phyloP scores from a whole-genome alignment of 1,139 yeast genomes.

The Geotrichum aggregatum region DNA sequence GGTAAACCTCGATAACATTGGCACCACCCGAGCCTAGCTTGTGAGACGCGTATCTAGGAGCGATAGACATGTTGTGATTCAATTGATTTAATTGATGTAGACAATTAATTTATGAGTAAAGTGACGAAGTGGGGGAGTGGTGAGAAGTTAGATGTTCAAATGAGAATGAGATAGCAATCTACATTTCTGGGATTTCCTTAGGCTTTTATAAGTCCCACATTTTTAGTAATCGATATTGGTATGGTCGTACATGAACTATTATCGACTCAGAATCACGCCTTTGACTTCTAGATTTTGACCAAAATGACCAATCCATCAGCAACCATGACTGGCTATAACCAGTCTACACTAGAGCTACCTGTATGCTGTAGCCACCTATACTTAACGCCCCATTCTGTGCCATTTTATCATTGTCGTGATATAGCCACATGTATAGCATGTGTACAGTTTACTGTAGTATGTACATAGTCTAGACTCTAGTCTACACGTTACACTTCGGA shows the following conservation, averaged over 20 bases:
- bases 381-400: too few relatives aligned
- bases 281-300: conserved; percentile 43
- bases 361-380: too few relatives aligned
- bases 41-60: conserved; percentile 35
- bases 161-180: not conserved
- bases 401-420: too few relatives aligned
- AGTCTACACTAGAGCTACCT: too few relatives aligned
- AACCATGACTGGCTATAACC: conserved; percentile 69
- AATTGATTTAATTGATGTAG: not conserved
- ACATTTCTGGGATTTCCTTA: too few relatives aligned
- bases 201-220: too few relatives aligned
- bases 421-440: too few relatives aligned
- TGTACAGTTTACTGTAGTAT: too few relatives aligned
- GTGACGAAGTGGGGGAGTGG: not conserved
- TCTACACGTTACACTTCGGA: conserved; percentile 1
- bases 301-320: conserved; percentile 74
- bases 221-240: too few relatives aligned
- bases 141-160: not conserved
- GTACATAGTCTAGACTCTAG: too few relatives aligned
- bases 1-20: conserved; percentile 52
- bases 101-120: not conserved
- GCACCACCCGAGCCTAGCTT: conserved; percentile 29
- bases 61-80: conserved; percentile 31
- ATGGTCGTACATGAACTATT: too few relatives aligned
- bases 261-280: too few relatives aligned